Conservation (phyloP, 2,329 filamentous ascomycete genomes). For the Cytospora mali region DNA sequence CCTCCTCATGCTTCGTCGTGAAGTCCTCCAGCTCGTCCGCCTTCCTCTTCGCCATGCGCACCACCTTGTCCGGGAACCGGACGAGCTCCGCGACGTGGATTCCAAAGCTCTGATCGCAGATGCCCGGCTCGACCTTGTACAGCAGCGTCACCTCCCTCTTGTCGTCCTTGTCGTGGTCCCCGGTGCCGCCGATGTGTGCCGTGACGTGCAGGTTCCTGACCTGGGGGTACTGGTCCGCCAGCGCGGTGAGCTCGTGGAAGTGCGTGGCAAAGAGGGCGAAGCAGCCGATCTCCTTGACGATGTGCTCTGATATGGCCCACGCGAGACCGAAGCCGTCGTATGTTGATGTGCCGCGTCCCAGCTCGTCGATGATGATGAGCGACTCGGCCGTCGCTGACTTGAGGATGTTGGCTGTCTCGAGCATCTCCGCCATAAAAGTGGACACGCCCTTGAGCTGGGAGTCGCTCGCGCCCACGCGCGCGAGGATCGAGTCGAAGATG, state of each 20-base stretch:
- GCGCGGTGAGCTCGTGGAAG: slow-evolving; percentile 94
- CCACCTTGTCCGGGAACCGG: slow-evolving; percentile 93
- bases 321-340: slow-evolving; percentile 99
- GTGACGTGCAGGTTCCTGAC: slow-evolving; percentile 95
- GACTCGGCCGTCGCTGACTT: slow-evolving; percentile 95
- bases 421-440: slow-evolving; percentile 99
- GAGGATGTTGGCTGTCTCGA: slow-evolving; percentile 97
- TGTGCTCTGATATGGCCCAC: slow-evolving; percentile 98
- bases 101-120: slow-evolving; percentile 96
- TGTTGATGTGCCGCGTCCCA: slow-evolving; percentile 93
- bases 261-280: slow-evolving; percentile 96
- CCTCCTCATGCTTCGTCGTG: slow-evolving; percentile 71
- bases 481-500: slow-evolving; percentile 95
- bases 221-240: slow-evolving; percentile 83
- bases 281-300: slow-evolving; percentile 91
- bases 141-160: slow-evolving; percentile 89
- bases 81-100: slow-evolving; percentile 98
- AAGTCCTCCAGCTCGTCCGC: slow-evolving; percentile 98
- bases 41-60: slow-evolving; percentile 99
- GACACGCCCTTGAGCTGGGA: slow-evolving; percentile 97
- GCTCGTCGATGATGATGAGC: slow-evolving; percentile 97
- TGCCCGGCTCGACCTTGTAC: slow-evolving; percentile 93
- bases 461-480: slow-evolving; percentile 92
- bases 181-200: slow-evolving; percentile 74
- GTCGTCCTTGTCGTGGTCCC: slow-evolving; percentile 40